Evolutionary conservation across 2,329 filamentous ascomycete genomes (phyloP), one percentile per base, ranked within the genome.

Genomic region (Sporothrix phasma): DNA sequence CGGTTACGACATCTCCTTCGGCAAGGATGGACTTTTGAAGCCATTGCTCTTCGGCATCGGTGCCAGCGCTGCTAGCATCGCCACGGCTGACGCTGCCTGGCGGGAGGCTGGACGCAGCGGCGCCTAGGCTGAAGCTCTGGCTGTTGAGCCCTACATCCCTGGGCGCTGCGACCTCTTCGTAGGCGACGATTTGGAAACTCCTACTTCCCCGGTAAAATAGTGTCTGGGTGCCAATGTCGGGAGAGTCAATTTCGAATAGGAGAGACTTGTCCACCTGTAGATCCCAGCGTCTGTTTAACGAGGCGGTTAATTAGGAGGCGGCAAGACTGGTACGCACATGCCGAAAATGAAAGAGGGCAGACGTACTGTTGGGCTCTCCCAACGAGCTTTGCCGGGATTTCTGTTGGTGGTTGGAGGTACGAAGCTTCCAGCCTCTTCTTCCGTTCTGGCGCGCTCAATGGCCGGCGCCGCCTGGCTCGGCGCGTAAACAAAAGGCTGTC

Each of bases 131-230:
- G 37, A 46, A 97, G 80, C 5, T 92, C 92, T 97, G 72, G 96
- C 96, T 77, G 97, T 99, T 56, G 92, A 93, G 17, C 90, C 97
- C 17, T 89, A 90, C 70, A 89, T 95, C 71, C 87, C 89, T 39
- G 90, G 93, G 91, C 8, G 97, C 86, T 0, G 94, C 97, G 60
- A 97, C 90, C 74, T 97, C 94, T 72, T 88, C 89, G 75, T 99
- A 97, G 60, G 92, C 92, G 8, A 90, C 96, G 26, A 99, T 93
- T 61, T 88, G 84, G 24, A 94, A 94, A 76, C 97, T 92, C 15
- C 97, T 81, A 5, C 94, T 94, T 75, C 96, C 91, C 63, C 94
- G 84, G 51, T 87, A 88, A 74, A 99, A 99, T 34, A 94, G 87
- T 31, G 91, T 96, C 69, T 97, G 88, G n/a, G 92, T 97, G 65